phyloP scores from a whole-genome alignment of 208 protist genomes.

The Leishmania lainsoni region DNA sequence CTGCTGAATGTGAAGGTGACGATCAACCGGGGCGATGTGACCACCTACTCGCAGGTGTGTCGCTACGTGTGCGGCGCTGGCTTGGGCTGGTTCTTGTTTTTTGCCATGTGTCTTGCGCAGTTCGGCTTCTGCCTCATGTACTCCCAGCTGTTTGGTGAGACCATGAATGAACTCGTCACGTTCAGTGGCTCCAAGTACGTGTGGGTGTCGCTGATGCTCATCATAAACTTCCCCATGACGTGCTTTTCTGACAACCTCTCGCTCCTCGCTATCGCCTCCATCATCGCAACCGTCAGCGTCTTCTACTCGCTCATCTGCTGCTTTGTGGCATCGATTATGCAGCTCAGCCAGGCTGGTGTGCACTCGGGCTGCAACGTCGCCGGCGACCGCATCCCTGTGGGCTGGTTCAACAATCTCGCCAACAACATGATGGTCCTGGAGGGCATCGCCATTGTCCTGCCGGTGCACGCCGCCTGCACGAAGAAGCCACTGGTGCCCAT shows the following conservation, averaged over 20 bases:
- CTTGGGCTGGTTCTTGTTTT: slow-evolving; percentile 61
- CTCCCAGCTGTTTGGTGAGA: slow-evolving; percentile 60
- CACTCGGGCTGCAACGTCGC: slow-evolving; percentile 28
- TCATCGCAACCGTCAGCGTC: slow-evolving; percentile 67
- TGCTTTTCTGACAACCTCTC: slow-evolving; percentile 66
- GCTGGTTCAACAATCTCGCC: slow-evolving; percentile 73
- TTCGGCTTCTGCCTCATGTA: slow-evolving; percentile 90
- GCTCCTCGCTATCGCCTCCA: slow-evolving; percentile 56
- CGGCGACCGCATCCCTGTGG: slow-evolving; percentile 38
- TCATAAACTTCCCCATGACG: slow-evolving; percentile 65
- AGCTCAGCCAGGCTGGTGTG: slow-evolving; percentile 24
- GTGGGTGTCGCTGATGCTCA: slow-evolving; percentile 48
- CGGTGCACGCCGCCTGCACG: slow-evolving; percentile 68
- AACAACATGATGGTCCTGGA: slow-evolving; percentile 84
- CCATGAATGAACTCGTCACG: slow-evolving; percentile 49
- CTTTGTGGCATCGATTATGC: slow-evolving; percentile 31
- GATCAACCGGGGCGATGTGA: slow-evolving; percentile 60
- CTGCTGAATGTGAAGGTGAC: slow-evolving; percentile 65
- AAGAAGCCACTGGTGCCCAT: slow-evolving; percentile 56
- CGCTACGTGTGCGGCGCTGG: slow-evolving; percentile 55
- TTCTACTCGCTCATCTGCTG: slow-evolving; percentile 60
- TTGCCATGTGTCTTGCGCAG: slow-evolving; percentile 78
- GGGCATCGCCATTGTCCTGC: slow-evolving; percentile 74
- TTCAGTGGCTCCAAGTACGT: slow-evolving; percentile 54
- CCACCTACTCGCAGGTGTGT: slow-evolving; percentile 76